These are phyloP conservation scores for Setomelanomma holmii DNA, from an alignment of 2,329 filamentous ascomycete species.

Conservation along the genomic window DNA sequence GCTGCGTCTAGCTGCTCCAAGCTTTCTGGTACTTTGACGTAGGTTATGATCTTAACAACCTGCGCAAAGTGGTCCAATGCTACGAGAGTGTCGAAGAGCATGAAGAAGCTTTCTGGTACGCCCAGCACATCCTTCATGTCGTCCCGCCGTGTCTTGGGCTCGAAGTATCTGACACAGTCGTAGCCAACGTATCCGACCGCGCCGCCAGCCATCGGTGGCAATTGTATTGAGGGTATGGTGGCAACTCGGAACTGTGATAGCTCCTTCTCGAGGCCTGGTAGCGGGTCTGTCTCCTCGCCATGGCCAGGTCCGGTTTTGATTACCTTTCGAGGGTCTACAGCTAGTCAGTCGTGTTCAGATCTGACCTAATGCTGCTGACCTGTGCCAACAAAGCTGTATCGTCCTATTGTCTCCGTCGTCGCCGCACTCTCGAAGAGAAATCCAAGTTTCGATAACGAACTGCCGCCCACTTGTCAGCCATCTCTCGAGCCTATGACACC, in stretches of 20 bases:
- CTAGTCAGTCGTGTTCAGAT: constrained; percentile 13
- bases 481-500: background rate
- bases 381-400: constrained; percentile 94
- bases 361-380: constrained; percentile 54
- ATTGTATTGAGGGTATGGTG: constrained; percentile 78
- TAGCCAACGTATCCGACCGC: constrained; percentile 97
- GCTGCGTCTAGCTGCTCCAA: constrained; percentile 66
- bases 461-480: constrained; percentile 33
- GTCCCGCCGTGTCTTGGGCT: constrained; percentile 90
- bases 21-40: constrained; percentile 71
- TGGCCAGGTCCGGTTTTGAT: constrained; percentile 87
- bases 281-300: constrained; percentile 82
- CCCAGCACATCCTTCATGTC: constrained; percentile 86
- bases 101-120: constrained; percentile 94
- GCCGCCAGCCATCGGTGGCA: constrained; percentile 88
- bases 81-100: constrained; percentile 94
- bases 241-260: constrained; percentile 80
- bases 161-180: constrained; percentile 96
- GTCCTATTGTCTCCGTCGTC: constrained; percentile 86
- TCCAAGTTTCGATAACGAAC: constrained; percentile 75
- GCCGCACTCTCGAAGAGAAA: constrained; percentile 97
- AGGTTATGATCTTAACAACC: constrained; percentile 91
- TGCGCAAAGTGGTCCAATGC: constrained; percentile 96
- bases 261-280: constrained; percentile 82
- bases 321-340: constrained; percentile 71